Base-by-base conservation (phyloP, 352 stramenopile genomes). In the Phytophthora melonis region DNA sequence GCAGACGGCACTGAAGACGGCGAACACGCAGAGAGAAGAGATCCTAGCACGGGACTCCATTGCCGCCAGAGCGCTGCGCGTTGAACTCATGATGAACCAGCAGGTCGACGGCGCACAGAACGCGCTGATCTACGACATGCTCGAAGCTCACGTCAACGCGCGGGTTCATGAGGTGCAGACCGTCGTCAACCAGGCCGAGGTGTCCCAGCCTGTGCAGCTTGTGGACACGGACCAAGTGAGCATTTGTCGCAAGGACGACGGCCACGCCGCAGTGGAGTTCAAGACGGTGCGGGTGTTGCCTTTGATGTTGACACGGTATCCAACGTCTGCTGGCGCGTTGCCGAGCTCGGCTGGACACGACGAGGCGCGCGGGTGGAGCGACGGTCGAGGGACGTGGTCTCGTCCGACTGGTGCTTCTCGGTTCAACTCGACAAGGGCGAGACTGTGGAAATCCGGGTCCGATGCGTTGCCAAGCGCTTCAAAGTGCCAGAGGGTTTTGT, bases 381-480 rank as follows among this genome's bases (percentile, higher is more conserved):
- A 47, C 43, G 64, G 27, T 73, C 70, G 0, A 18, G n/a, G 13
- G 64, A 72, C 30, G 63, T 73, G 4, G 30, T 73, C 21, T 60
- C 58, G 10, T 62, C 64, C 45, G 70, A 77, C 32, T 57, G 58
- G 55, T 66, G 52, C 53, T 68, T 77, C 36, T 52, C 64, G 3
- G 64, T 77, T 27, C n/a, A 66, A 8, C 58, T 77, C 5, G 58
- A 73, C 1, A 69, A 73, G 13, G 70, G 70, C 4, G 64, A 73
- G 53, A 53, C 16, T 13, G 52, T 77, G 53, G 64, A 77, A 9
- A 68, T 77, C 13, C 64, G 64, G 10, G 64, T 73, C 27, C 63
- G 64, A 13, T 66, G 10, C 13, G 58, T 77, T 7, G 64, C 39
- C 14, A 77, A 73, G 39, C 70, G 64, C 18, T 73, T 77, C 53